Conservation (phyloP, 2,329 filamentous ascomycete genomes). For the Aspergillus sp. region DNA sequence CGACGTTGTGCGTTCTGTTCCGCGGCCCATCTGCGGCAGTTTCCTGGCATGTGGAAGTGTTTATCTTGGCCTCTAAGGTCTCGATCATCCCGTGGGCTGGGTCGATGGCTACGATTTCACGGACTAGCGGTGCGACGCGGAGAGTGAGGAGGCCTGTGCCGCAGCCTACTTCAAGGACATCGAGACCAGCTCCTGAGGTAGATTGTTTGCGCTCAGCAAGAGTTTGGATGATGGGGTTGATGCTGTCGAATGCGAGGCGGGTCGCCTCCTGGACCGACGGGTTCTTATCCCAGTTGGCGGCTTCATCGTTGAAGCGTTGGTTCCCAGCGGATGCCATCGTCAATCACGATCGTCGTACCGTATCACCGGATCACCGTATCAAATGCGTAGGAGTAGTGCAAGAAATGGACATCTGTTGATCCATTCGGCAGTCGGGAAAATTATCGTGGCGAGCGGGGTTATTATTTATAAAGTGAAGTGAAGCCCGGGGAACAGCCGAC, state of each 20-base stretch:
- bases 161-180: slow-evolving; percentile 58
- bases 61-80: slow-evolving; percentile 41
- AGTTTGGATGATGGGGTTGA: slow-evolving; percentile 32
- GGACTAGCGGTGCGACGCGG: slow-evolving; percentile 49
- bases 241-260: slow-evolving; percentile 46
- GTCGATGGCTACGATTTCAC: slow-evolving; percentile 54
- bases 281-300: slow-evolving; percentile 56
- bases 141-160: slow-evolving; percentile 57
- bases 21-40: slow-evolving; percentile 18
- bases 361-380: neutral
- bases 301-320: slow-evolving; percentile 56
- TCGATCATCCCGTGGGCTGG: slow-evolving; percentile 57
- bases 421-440: neutral
- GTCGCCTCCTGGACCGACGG: slow-evolving; percentile 50
- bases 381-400: neutral
- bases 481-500: neutral
- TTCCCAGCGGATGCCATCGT: slow-evolving; percentile 20
- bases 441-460: neutral
- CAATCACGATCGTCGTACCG: neutral
- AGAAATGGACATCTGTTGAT: neutral
- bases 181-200: slow-evolving; percentile 21
- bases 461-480: neutral
- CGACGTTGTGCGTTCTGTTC: slow-evolving; percentile 48
- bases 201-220: slow-evolving; percentile 19
- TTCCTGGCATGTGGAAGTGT: neutral